Evolutionary conservation across 768 basidiomycete genomes (phyloP).

Genomic region (Dentipellis sp.): DNA sequence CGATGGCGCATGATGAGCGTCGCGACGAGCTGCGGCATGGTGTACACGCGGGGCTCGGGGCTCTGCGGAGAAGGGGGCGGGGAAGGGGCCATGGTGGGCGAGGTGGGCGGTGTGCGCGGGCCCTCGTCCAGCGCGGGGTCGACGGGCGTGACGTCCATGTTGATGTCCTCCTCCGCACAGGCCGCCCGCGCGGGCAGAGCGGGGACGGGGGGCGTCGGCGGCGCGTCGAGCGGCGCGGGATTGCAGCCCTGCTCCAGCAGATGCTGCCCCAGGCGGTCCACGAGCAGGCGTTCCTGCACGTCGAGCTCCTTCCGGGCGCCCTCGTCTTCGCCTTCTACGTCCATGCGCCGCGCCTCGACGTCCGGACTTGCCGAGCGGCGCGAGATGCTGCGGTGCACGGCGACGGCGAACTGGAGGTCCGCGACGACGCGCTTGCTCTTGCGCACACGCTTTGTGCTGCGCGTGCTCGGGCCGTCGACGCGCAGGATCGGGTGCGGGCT

Average conservation of each 20-base stretch:
- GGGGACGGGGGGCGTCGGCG: background rate
- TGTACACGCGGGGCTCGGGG: constrained; percentile 8
- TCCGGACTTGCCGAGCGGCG: background rate
- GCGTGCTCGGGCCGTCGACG: background rate
- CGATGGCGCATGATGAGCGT: constrained; percentile 11
- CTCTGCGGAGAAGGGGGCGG: background rate
- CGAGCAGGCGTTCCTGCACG: background rate
- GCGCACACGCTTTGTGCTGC: constrained; percentile 7
- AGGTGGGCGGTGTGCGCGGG: background rate
- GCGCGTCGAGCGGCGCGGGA: background rate
- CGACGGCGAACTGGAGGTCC: constrained; percentile 12
- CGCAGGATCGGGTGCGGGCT: no score
- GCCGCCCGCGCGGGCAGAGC: background rate
- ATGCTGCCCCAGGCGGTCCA: background rate
- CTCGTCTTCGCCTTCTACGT: background rate
- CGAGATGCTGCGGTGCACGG: constrained; percentile 11
- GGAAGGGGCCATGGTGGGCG: background rate
- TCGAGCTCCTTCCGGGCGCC: background rate
- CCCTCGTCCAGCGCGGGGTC: background rate
- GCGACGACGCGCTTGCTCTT: constrained; percentile 14
- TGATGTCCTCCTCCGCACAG: background rate
- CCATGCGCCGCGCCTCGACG: background rate
- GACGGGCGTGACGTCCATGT: background rate
- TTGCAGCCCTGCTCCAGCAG: background rate
- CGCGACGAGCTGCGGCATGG: constrained; percentile 15